Base-by-base conservation (phyloP, 306 rosid species). In the Luffa acutangula region DNA sequence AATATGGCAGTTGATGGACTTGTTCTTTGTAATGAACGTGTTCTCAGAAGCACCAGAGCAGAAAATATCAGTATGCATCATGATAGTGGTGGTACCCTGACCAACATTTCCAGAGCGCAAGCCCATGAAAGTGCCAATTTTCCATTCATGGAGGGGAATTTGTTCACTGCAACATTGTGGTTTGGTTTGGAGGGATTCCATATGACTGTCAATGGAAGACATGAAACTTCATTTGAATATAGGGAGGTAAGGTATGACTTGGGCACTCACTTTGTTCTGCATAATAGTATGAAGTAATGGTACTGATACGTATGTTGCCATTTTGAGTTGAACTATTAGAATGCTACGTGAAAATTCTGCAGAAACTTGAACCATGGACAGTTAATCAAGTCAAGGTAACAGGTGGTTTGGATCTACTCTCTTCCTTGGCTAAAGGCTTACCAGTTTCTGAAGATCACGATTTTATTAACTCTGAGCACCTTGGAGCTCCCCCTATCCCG, bases 281-380 rank as follows among this genome's bases (percentile, higher is more conserved):
- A 65, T 37, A 36, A 15, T 36, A 31, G 25, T 4, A 25, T 72
- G 77, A 72, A 72, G 58, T 72, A 72, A n/a, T 69, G 57, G 39
- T 21, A 5, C 37, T 20, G 53, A 71, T 71, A 71, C 2, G 2
- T 71, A 45, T 46, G 54, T 46, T 71, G 11, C 57, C 36, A 12
- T 45, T 25, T 1, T 11, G 5, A 73, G 71, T 59, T 58, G 80
- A 77, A 43, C 53, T 59, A 33, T 49, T 51, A 9, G 71, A 54
- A 78, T 64, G 81, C 62, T 12, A 45, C 6, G 17, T 49, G 15
- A 45, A 72, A 78, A 34, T 59, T 18, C 81, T 87, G 93, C 96
- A 92, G 97, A 94, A 89, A 81, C 92, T 94, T 78, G 98, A 92
- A 78, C 98, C 97, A 8, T 94, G 98, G 95, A 85, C 84, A 69